Conservation (phyloP, 2,329 filamentous ascomycete species). For the Cercospora zeae-maydis region DNA sequence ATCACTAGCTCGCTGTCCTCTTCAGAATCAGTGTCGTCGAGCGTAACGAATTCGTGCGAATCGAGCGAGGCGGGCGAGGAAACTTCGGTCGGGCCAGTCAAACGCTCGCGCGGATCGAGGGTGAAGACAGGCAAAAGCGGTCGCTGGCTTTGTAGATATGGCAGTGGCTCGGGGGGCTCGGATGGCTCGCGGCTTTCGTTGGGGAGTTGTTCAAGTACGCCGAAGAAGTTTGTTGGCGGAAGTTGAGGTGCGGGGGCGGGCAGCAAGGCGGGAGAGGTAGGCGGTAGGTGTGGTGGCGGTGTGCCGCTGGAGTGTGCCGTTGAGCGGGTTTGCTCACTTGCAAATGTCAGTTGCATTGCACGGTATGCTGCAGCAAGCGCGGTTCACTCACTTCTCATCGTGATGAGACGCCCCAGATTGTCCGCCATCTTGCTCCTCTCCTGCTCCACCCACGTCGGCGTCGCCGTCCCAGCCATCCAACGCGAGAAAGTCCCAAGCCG, state of each 20-base stretch:
- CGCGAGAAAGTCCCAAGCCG: conserved; percentile 10
- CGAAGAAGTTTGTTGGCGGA: not conserved
- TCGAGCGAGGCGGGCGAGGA: conserved; percentile 1
- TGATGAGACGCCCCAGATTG: not conserved
- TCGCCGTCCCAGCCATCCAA: not conserved
- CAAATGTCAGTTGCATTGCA: not conserved
- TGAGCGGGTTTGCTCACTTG: not conserved
- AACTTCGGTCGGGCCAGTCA: not conserved
- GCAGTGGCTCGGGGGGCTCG: not conserved
- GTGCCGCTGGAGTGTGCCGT: not conserved
- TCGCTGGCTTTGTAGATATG: not conserved
- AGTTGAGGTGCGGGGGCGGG: not conserved
- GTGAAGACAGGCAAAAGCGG: not conserved
- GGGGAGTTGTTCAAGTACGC: not conserved
- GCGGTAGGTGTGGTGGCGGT: not conserved
- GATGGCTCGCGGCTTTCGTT: not conserved
- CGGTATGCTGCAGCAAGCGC: not conserved
- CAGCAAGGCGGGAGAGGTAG: not conserved
- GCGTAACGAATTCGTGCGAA: conserved; percentile 22
- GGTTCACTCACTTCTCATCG: not conserved
- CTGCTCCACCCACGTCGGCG: not conserved
- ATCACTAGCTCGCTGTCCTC: conserved; percentile 2
- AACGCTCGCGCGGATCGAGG: not conserved
- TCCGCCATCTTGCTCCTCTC: not conserved
- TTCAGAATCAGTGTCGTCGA: conserved; percentile 20